A percentile compares a stretch with the other conserved stretches of the same genome.
Evolutionary conservation across 2,329 filamentous ascomycete species (phyloP).

Genomic region (Pseudocercospora musae): DNA sequence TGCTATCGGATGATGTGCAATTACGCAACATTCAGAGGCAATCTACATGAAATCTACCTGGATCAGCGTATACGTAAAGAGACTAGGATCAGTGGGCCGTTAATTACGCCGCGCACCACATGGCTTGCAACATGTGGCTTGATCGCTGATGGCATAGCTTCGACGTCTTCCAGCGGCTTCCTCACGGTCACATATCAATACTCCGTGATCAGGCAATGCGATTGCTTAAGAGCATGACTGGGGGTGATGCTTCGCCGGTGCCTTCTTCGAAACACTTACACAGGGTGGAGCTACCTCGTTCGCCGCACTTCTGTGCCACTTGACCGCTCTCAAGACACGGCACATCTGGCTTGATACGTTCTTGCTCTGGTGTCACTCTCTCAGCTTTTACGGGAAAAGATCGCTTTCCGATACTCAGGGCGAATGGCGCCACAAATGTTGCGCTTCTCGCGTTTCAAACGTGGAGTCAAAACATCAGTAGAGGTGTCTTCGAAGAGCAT

Average conservation of each 20-base stretch:
- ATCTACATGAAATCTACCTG: no score
- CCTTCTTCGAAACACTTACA: no score
- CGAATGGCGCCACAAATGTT: not conserved
- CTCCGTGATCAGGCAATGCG: not conserved
- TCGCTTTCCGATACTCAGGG: not conserved
- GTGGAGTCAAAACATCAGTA: not conserved
- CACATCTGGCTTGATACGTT: not conserved
- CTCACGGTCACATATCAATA: not conserved
- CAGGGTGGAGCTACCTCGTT: not conserved
- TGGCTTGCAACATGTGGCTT: no score
- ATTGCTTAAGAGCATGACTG: not conserved
- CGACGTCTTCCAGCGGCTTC: not conserved
- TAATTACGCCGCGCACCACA: no score
- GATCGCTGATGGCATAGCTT: not conserved
- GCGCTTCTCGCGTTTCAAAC: not conserved
- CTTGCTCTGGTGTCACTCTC: not conserved
- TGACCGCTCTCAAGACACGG: not conserved
- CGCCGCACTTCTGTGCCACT: not conserved
- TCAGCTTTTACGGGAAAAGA: not conserved
- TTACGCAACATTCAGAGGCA: no score
- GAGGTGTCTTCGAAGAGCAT: not conserved
- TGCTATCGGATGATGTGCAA: no score
- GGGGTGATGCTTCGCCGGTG: not conserved
- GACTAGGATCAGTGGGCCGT: no score
- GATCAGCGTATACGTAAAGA: no score